Percentiles rank a stretch among this genome's conserved stretches.
Conservation (phyloP, 306 rosid species). For the Potentilla sterilis region DNA sequence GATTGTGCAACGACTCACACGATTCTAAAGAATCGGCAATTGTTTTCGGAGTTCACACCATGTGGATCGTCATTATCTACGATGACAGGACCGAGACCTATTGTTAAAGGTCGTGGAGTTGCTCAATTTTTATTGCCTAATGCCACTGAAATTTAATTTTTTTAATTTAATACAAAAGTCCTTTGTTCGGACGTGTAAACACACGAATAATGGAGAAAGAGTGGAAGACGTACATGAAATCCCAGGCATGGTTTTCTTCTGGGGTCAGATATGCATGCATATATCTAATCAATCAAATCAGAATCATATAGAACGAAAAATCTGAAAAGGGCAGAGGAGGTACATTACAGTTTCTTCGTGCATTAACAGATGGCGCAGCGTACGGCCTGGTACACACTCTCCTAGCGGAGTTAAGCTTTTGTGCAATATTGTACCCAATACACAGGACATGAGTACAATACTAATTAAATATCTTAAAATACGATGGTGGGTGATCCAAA, state of each 20-base stretch:
- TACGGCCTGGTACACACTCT: constrained; percentile 25
- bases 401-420: not conserved
- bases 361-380: constrained; percentile 10
- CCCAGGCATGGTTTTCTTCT: not conserved
- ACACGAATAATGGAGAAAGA: not conserved
- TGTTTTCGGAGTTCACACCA: too few relatives aligned
- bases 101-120: too few relatives aligned
- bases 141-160: too few relatives aligned
- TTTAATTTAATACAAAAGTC: too few relatives aligned
- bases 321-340: not conserved
- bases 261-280: not conserved
- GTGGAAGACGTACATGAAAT: not conserved
- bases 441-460: not conserved
- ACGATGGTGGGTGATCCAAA: not conserved
- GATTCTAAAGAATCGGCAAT: too few relatives aligned
- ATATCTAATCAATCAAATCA: constrained; percentile 9
- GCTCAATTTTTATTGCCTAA: too few relatives aligned
- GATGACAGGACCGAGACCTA: too few relatives aligned
- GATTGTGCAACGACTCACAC: too few relatives aligned
- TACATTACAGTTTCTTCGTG: not conserved
- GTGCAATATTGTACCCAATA: not conserved
- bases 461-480: not conserved
- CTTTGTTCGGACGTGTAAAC: not conserved
- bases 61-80: too few relatives aligned
- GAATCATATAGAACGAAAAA: not conserved